Evolutionary conservation across 1,139 yeast species (phyloP).

Genomic region (Yamadazyma atmosphaerica): DNA sequence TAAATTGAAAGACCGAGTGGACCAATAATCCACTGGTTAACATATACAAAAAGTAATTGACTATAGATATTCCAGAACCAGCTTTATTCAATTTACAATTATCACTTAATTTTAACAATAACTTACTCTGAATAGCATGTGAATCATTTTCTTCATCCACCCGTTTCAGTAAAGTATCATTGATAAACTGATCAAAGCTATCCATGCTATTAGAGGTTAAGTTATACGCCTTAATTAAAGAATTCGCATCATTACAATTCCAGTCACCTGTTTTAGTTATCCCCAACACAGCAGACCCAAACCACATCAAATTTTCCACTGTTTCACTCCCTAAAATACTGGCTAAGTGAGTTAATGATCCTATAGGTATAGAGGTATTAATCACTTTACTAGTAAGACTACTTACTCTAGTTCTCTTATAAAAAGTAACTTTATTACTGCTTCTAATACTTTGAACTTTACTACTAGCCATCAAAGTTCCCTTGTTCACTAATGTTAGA

Average conservation of each 20-base stretch:
- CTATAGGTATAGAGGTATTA: not conserved
- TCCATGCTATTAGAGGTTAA: slow-evolving; percentile 6
- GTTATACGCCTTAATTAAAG: slow-evolving; percentile 12
- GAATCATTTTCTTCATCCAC: not conserved
- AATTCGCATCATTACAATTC: slow-evolving; percentile 10
- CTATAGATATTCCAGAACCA: slow-evolving; percentile 8
- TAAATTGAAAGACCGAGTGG: slow-evolving; percentile 8
- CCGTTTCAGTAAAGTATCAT: not conserved
- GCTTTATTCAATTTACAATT: slow-evolving; percentile 17
- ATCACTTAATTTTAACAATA: slow-evolving; percentile 10
- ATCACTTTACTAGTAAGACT: not conserved
- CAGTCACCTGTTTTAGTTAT: slow-evolving; percentile 11
- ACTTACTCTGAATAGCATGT: slow-evolving; percentile 5
- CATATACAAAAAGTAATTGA: slow-evolving; percentile 14
- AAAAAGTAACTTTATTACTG: not conserved
- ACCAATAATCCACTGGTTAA: slow-evolving; percentile 11
- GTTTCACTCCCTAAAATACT: slow-evolving; percentile 9
- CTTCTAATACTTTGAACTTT: not conserved
- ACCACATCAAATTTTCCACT: slow-evolving; percentile 10
- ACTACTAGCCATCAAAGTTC: not conserved
- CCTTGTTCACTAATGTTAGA: slow-evolving; percentile 7
- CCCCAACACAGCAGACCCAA: slow-evolving; percentile 7
- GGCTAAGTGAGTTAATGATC: slow-evolving; percentile 3
- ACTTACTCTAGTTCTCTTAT: slow-evolving; percentile 1
- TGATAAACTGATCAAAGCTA: slow-evolving; percentile 1